Evolutionary conservation across 352 stramenopile species (phyloP), one percentile per base, ranked within the genome.

Genomic region (Albugo candida): DNA sequence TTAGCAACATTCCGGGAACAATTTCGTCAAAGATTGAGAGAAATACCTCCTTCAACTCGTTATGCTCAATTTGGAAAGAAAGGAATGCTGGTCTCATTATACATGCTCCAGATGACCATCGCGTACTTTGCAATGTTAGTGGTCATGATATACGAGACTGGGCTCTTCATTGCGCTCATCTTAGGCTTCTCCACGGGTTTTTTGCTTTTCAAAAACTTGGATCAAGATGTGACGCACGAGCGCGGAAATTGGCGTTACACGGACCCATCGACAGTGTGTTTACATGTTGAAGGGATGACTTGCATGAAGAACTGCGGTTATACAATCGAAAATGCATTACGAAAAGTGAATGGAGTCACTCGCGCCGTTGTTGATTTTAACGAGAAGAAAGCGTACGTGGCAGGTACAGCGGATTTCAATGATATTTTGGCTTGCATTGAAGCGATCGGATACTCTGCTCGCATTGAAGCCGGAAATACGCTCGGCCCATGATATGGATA

Each of bases 301-400:
- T 95, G 83, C 49, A 88, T 95, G 68, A 96, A 96, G 46, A 96
- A 96, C 63, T 95, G 88, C 61, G 95, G 93, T 47, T 87, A 51
- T 13, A 95, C 83, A 2, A 83, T 95, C 17, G 63, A 86, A 58
- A 75, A 52, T 42, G 75, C 84, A 36, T 61, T 96, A 47, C 55
- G 59, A 8, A 48, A 27, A 17, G 67, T 93, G 35, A 51, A 64
- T 14, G 79, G 81, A 27, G 83, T 94, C 45, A 69, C 64, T 6
- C 64, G 79, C 48, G 83, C 70, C 38, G 61, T 82, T 36, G 81
- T 93, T 27, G 60, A 74, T 47, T 87, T 88, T 46, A 64, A 74
- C 31, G 73, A 91, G 47, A 58, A 61, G 38, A 73, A 63, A 21
- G 78, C 76, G 34, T 86, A 86, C 54, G 71, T 86, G 24, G 69